Percentiles rank a stretch among this genome's conserved stretches.
These are phyloP conservation scores for Rosa persica DNA, from an alignment of 306 rosid species.

Conservation along the genomic window DNA sequence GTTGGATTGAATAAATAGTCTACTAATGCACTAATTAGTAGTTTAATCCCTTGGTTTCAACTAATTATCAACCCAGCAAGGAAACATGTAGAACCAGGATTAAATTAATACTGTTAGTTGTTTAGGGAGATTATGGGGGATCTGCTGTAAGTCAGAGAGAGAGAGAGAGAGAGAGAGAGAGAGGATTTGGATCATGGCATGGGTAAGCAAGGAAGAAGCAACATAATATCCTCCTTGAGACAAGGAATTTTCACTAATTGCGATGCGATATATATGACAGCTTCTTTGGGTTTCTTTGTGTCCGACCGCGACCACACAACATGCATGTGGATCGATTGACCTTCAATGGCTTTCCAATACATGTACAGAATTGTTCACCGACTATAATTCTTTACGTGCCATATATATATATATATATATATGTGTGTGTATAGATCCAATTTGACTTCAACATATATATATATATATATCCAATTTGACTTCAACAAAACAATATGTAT, in stretches of 20 bases:
- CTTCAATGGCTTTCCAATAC: constrained; percentile 13
- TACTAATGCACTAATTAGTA: not conserved
- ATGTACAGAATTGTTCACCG: too few species aligned
- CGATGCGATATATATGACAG: constrained; percentile 36
- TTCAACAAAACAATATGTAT: too few species aligned
- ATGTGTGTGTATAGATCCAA: too few species aligned
- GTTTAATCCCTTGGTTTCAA: not conserved
- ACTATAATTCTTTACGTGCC: too few species aligned
- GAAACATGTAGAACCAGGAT: constrained; percentile 8
- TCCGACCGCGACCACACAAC: constrained; percentile 4
- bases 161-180: constrained; percentile 13
- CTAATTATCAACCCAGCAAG: not conserved
- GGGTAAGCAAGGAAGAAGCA: constrained; percentile 16
- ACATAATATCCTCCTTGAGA: constrained; percentile 37
- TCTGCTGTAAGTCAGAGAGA: constrained; percentile 11
- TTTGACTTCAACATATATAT: too few species aligned
- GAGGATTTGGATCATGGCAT: not conserved
- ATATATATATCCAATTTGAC: too few species aligned
- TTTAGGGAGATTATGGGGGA: not conserved
- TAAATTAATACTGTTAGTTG: constrained; percentile 11
- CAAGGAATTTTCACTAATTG: constrained; percentile 42
- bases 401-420: too few species aligned
- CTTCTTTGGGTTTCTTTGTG: constrained; percentile 22
- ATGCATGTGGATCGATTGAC: constrained; percentile 40
- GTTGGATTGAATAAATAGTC: not conserved